A percentile compares a stretch with the other conserved stretches of the same genome.
These are phyloP conservation scores for Naganishia randhawae DNA, from an alignment of 768 basidiomycete species.

Conservation along the genomic window DNA sequence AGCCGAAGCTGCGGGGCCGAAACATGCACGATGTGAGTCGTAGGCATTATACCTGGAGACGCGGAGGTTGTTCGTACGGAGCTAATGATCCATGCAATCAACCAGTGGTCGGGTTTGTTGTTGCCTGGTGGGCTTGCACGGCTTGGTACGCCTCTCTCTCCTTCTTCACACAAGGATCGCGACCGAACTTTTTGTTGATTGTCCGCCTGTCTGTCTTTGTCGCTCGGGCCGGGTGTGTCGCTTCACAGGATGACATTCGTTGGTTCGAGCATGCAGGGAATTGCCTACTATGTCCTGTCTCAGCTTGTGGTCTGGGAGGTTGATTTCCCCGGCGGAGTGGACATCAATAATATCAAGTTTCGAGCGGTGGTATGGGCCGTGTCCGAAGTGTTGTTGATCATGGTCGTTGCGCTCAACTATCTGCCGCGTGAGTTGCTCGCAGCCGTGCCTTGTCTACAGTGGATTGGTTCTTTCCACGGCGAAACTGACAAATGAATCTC, in stretches of 20 bases:
- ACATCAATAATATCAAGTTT: slow-evolving; percentile 72
- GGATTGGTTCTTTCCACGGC: not conserved
- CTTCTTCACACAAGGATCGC: not conserved
- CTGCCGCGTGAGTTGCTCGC: slow-evolving; percentile 64
- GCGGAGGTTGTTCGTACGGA: no score
- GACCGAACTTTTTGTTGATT: no score
- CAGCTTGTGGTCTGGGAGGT: slow-evolving; percentile 74
- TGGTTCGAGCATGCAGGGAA: slow-evolving; percentile 57
- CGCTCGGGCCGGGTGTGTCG: no score
- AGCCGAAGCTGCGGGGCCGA: slow-evolving; percentile 83
- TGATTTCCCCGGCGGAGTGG: slow-evolving; percentile 75
- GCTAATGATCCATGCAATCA: no score
- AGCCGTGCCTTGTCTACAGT: not conserved
- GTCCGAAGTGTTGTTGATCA: slow-evolving; percentile 66
- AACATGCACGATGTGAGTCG: slow-evolving; percentile 71
- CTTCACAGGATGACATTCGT: slow-evolving; percentile 7
- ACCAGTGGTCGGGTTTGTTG: slow-evolving; percentile 28
- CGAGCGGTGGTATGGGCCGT: slow-evolving; percentile 59
- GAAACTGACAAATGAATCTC: not conserved
- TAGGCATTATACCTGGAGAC: no score
- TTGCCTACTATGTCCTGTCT: slow-evolving; percentile 85
- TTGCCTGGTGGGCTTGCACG: slow-evolving; percentile 84
- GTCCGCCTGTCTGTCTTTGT: slow-evolving; percentile 1
- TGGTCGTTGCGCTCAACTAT: slow-evolving; percentile 78
- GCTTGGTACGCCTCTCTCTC: slow-evolving; percentile 61